phyloP scores from a whole-genome alignment of 352 stramenopile species.

The Phytophthora cryptogea region DNA sequence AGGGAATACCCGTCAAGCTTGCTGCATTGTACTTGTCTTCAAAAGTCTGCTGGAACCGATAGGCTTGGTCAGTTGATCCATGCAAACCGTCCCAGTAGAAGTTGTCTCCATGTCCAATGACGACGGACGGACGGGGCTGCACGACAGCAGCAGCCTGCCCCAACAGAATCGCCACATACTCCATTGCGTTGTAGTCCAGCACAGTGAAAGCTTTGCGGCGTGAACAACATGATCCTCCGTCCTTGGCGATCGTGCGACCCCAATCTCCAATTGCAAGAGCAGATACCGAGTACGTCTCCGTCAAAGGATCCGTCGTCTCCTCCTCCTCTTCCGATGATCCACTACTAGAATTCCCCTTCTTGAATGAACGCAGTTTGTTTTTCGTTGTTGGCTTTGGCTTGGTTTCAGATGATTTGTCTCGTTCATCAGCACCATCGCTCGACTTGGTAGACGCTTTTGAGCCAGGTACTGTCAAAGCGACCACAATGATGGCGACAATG shows the following conservation, averaged over 20 bases:
- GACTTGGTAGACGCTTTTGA: constrained; percentile 30
- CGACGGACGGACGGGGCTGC: constrained; percentile 36
- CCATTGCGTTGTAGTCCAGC: constrained; percentile 73
- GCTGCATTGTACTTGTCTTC: constrained; percentile 67
- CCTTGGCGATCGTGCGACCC: constrained; percentile 65
- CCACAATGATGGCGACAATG: constrained; percentile 44
- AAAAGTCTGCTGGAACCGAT: constrained; percentile 82
- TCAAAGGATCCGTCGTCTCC: constrained; percentile 39
- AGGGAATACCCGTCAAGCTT: constrained; percentile 64
- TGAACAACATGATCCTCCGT: constrained; percentile 67
- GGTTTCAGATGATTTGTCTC: not conserved
- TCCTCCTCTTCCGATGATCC: constrained; percentile 31
- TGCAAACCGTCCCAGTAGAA: constrained; percentile 85
- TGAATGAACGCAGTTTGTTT: constrained; percentile 26
- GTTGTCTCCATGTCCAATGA: constrained; percentile 77
- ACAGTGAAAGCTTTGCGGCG: constrained; percentile 60
- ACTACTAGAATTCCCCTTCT: constrained; percentile 26
- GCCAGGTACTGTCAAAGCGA: constrained; percentile 48
- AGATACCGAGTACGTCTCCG: constrained; percentile 49
- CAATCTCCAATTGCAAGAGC: constrained; percentile 79
- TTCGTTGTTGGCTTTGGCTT: constrained; percentile 4
- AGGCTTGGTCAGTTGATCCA: constrained; percentile 53
- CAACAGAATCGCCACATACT: constrained; percentile 63
- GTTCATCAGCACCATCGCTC: constrained; percentile 6
- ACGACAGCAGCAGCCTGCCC: constrained; percentile 44